These are phyloP conservation scores for Phellinidium pouzarii DNA, from an alignment of 1,284 basidiomycete species.

Conservation along the genomic window DNA sequence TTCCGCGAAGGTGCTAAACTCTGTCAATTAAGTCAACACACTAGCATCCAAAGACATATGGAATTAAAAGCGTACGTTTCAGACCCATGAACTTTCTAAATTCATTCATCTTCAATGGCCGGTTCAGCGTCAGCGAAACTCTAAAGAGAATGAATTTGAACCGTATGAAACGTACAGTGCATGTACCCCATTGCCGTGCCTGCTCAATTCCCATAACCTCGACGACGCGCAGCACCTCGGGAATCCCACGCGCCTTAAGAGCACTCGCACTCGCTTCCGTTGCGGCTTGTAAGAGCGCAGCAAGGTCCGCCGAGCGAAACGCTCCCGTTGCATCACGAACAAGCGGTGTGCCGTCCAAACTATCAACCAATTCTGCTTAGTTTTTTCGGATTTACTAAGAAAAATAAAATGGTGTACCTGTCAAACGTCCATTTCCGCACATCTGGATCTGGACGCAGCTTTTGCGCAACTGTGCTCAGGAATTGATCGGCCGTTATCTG, in stretches of 20 bases:
- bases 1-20: constrained; percentile 61
- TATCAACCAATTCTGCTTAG: constrained; percentile 23
- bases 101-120: constrained; percentile 46
- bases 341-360: constrained; percentile 31
- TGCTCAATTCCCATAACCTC: constrained; percentile 72
- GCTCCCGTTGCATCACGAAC: constrained; percentile 40
- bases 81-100: constrained; percentile 53
- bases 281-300: constrained; percentile 56
- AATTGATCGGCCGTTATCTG: constrained; percentile 43
- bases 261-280: constrained; percentile 63
- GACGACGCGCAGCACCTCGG: constrained; percentile 59
- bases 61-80: constrained; percentile 29
- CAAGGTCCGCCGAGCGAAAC: constrained; percentile 67
- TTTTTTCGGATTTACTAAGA: constrained; percentile 6
- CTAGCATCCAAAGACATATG: background rate
- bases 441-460: constrained; percentile 32
- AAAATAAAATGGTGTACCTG: constrained; percentile 31
- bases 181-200: constrained; percentile 65
- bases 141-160: constrained; percentile 28
- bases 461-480: constrained; percentile 23
- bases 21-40: constrained; percentile 1
- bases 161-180: constrained; percentile 41
- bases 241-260: constrained; percentile 71
- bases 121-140: constrained; percentile 22
- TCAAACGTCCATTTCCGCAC: constrained; percentile 49